Evolutionary conservation across 2,329 filamentous ascomycete genomes (phyloP).

Genomic region (Colletotrichum sp.): DNA sequence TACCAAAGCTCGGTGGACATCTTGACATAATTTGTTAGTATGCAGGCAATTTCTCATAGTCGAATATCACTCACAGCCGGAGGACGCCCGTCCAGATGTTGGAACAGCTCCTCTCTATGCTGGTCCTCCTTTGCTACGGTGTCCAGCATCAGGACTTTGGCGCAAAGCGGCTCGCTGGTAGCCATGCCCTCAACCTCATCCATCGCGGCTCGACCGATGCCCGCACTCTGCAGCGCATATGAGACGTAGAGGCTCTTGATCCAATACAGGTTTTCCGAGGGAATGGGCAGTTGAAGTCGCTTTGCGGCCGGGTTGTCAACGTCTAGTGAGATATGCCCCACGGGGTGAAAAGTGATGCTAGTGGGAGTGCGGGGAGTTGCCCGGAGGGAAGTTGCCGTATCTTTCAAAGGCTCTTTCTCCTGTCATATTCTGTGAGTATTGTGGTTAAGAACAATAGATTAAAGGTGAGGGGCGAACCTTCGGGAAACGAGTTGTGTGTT

Average conservation of each 20-base stretch:
- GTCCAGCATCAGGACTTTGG: slow-evolving; percentile 29
- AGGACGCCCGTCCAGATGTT: not conserved
- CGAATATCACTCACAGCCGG: not conserved
- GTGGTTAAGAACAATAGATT: not conserved
- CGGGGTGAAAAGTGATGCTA: slow-evolving; percentile 26
- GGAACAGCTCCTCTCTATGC: not conserved
- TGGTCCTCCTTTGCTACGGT: slow-evolving; percentile 28
- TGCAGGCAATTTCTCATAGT: rapidly evolving
- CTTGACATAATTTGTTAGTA: slow-evolving; percentile 5
- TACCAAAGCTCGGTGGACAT: slow-evolving; percentile 34
- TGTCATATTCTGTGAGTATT: not conserved
- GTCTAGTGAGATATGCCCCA: slow-evolving; percentile 36
- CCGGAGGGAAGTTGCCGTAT: slow-evolving; percentile 17
- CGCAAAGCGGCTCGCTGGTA: slow-evolving; percentile 26
- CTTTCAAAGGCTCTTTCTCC: slow-evolving; percentile 18
- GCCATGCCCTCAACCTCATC: slow-evolving; percentile 32
- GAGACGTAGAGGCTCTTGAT: slow-evolving; percentile 35
- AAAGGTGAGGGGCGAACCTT: not conserved
- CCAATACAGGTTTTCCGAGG: slow-evolving; percentile 27
- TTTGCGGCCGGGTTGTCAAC: slow-evolving; percentile 7
- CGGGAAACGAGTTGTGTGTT: slow-evolving; percentile 26
- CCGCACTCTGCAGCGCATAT: slow-evolving; percentile 26
- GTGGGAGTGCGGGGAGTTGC: slow-evolving; percentile 5
- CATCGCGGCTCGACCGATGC: slow-evolving; percentile 33
- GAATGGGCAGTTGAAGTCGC: slow-evolving; percentile 23